phyloP scores from a whole-genome alignment of 2,329 filamentous ascomycete species.

The Fusarium concolor region DNA sequence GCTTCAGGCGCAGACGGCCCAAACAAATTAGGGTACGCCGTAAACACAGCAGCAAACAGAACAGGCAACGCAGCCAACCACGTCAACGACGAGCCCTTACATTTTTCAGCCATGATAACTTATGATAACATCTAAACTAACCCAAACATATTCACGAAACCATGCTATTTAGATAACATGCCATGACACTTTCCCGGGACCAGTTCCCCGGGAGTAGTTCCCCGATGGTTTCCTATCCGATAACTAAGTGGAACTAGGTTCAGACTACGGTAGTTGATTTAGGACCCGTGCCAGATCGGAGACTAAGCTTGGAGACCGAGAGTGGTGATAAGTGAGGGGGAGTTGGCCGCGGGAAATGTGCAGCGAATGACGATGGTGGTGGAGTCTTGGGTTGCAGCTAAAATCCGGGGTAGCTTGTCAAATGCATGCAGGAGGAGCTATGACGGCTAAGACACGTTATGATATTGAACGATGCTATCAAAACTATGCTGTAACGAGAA shows the following conservation, averaged over 20 bases:
- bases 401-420: conserved; percentile 33
- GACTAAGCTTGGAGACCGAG: conserved; percentile 27
- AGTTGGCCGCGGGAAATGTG: conserved; percentile 38
- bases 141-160: background rate
- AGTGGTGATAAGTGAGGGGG: conserved; percentile 8
- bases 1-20: conserved; percentile 5
- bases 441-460: background rate
- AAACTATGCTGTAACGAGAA: conserved; percentile 8
- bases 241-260: conserved; percentile 15
- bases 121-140: background rate
- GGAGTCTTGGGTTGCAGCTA: background rate
- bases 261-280: conserved; percentile 39
- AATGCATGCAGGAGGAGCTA: conserved; percentile 8
- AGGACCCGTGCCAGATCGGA: conserved; percentile 25
- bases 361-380: background rate
- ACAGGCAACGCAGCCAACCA: conserved; percentile 38
- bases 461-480: conserved; percentile 1
- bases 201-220: conserved; percentile 5
- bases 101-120: conserved; percentile 25
- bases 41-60: conserved; percentile 27
- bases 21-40: conserved; percentile 23
- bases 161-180: conserved; percentile 27
- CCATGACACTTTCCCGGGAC: background rate
- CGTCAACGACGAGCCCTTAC: conserved; percentile 13
- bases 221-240: background rate